phyloP scores from a whole-genome alignment of 176 grass and related monocot species.

The Areca catechu region DNA sequence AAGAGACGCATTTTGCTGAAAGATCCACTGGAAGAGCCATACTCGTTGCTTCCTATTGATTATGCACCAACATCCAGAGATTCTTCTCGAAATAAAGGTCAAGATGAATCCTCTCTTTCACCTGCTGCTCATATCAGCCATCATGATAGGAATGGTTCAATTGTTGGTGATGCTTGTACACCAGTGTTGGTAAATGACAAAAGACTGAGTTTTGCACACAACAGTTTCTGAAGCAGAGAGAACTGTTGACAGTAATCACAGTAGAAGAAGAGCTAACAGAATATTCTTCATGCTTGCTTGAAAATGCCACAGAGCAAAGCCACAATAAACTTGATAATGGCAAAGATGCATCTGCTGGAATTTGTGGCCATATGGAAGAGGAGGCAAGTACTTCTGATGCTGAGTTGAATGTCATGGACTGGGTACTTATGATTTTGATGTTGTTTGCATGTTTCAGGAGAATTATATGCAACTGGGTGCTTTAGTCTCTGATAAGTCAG shows the following conservation, averaged over 20 bases:
- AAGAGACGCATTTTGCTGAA: slow-evolving; percentile 18
- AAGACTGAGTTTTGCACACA: slow-evolving; percentile 10
- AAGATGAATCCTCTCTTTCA: neutral
- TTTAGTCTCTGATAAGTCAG: slow-evolving; percentile 9
- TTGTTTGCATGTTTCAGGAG: slow-evolving; percentile 35
- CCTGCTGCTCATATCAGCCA: neutral
- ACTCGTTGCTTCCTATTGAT: slow-evolving; percentile 14
- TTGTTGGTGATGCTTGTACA: slow-evolving; percentile 10
- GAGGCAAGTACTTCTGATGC: slow-evolving; percentile 21
- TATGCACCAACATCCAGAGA: slow-evolving; percentile 17
- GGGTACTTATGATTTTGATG: neutral
- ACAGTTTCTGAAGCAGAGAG: slow-evolving; percentile 25
- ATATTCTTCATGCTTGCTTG: slow-evolving; percentile 7
- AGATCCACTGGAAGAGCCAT: slow-evolving; percentile 18
- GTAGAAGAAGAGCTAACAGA: slow-evolving; percentile 11
- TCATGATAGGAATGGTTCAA: slow-evolving; percentile 10
- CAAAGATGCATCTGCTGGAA: slow-evolving; percentile 7
- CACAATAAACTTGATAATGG: slow-evolving; percentile 24
- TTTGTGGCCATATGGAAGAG: slow-evolving; percentile 19
- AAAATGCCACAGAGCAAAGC: slow-evolving; percentile 3
- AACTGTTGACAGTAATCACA: slow-evolving; percentile 5
- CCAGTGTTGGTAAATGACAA: neutral
- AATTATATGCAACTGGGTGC: slow-evolving; percentile 15
- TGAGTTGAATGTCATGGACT: slow-evolving; percentile 4
- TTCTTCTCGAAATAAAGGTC: slow-evolving; percentile 11